Evolutionary conservation across 2,329 filamentous ascomycete species (phyloP), one percentile per base, ranked within the genome.

Genomic region (Pyricularia pennisetigena): DNA sequence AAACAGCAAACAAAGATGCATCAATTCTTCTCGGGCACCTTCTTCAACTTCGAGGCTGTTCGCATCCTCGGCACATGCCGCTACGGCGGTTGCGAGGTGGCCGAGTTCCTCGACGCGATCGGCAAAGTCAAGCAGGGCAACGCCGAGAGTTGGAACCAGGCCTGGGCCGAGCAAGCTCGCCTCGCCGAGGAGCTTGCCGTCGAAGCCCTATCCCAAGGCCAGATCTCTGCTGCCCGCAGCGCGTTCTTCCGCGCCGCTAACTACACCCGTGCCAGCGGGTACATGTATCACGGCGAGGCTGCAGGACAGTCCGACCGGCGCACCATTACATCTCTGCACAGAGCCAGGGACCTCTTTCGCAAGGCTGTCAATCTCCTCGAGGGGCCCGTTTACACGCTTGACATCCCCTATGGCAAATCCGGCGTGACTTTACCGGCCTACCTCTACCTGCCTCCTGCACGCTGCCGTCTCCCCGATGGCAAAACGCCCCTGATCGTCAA

Each of bases 171-270:
- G 10, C 67, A 70, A 66, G 74, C 70, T 28, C 69, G 73, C 66
- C 68, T 70, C 57, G 75, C 74, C 29, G 72, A 75, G 68, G 69
- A 68, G 30, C 65, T 75, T 29, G 75, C 72, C 24, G 67, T 74
- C 54, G 72, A 76, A 65, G 73, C 73, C 29, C 66, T 68, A 30
- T 30, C 49, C 24, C 49, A 61, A 16, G 67, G 67, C 59, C 59
- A 12, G 63, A 61, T 54, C 72, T 71, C n/a, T 67, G 74, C 69
- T 69, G 66, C 57, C 68, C 67, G 4, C 67, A 69, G 69, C n/a
- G 75, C 74, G 0, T 78, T 71, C 68, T 70, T 79, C n/a, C 72
- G 77, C 10, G 72, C 76, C 14, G 71, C 71, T 66, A 77, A 75
- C 69, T 79, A 75, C 67, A 67, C 69, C 63, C 75, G 75, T 41